Evolutionary conservation across 192 early-diverging fungal species (phyloP).

Genomic region (Dissophora ornata): DNA sequence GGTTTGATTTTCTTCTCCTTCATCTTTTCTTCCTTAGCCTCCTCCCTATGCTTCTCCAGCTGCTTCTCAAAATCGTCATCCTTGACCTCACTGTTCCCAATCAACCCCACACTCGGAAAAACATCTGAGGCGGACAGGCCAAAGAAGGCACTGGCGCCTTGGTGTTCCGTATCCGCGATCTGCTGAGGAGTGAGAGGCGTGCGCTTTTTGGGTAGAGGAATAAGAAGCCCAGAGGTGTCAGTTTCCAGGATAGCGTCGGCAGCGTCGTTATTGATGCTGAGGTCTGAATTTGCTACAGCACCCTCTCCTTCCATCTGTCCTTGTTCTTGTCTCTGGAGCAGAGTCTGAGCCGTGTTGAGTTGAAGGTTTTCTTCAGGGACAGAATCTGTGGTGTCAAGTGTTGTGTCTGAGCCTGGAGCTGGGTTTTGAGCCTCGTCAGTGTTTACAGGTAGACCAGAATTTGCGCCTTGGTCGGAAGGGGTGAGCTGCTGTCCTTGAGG

Average conservation of each 20-base stretch:
- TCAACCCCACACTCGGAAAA: background rate
- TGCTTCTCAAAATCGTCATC: conserved; percentile 1
- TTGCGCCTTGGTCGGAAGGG: no score
- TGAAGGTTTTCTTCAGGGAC: conserved; percentile 6
- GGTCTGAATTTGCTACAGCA: no score
- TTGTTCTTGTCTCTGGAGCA: background rate
- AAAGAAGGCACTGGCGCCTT: conserved; percentile 24
- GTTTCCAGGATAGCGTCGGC: no score
- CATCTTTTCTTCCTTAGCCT: background rate
- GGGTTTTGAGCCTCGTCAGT: no score
- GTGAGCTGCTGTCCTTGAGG: no score
- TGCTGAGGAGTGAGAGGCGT: conserved; percentile 12
- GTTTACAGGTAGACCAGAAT: no score
- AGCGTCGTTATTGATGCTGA: no score
- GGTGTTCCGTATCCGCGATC: conserved; percentile 26
- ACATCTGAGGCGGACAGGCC: background rate
- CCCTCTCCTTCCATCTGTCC: background rate
- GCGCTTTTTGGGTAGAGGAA: background rate
- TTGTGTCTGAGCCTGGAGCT: no score
- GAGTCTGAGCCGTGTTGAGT: no score
- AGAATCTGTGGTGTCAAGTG: no score
- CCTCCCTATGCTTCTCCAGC: background rate
- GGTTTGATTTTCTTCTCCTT: background rate
- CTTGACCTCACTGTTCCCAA: background rate
- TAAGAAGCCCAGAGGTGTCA: no score